These are phyloP conservation scores for Podila horticola DNA, from an alignment of 192 early-diverging fungal species.

Conservation along the genomic window DNA sequence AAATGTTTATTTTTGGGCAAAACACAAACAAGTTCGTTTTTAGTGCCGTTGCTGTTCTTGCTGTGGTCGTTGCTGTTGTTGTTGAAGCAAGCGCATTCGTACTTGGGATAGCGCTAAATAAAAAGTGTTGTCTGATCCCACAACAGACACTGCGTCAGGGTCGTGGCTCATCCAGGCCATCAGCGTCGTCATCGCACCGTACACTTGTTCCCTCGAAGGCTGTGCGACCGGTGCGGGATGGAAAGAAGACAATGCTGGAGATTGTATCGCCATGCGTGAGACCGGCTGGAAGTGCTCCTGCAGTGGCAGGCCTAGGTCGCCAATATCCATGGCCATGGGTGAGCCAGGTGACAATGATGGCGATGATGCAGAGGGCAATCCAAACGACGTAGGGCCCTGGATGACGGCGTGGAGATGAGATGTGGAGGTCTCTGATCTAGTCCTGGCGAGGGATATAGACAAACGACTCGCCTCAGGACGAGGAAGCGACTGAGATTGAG, in stretches of 20 bases:
- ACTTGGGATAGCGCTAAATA: not conserved
- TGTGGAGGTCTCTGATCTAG: too few species aligned
- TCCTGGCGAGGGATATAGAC: too few species aligned
- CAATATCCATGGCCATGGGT: not conserved
- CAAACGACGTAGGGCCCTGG: too few species aligned
- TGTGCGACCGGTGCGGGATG: not conserved
- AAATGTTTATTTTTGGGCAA: not conserved
- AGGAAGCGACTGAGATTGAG: too few species aligned
- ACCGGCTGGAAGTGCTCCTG: not conserved
- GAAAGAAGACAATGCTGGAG: not conserved
- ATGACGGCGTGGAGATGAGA: too few species aligned
- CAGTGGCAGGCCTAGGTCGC: not conserved
- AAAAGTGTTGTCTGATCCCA: not conserved
- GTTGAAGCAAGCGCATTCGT: not conserved
- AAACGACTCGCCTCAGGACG: too few species aligned
- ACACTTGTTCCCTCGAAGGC: not conserved
- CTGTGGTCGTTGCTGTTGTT: not conserved
- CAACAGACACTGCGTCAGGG: not conserved
- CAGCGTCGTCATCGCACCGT: not conserved
- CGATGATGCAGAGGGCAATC: too few species aligned
- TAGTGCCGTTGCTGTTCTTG: not conserved
- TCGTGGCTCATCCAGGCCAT: not conserved
- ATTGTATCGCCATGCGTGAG: not conserved
- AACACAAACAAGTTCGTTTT: not conserved
- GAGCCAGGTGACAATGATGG: not conserved